Evolutionary conservation across 495 filamentous ascomycete species (phyloP), one percentile per base, ranked within the genome.

Genomic region (Amorphotheca resinae): DNA sequence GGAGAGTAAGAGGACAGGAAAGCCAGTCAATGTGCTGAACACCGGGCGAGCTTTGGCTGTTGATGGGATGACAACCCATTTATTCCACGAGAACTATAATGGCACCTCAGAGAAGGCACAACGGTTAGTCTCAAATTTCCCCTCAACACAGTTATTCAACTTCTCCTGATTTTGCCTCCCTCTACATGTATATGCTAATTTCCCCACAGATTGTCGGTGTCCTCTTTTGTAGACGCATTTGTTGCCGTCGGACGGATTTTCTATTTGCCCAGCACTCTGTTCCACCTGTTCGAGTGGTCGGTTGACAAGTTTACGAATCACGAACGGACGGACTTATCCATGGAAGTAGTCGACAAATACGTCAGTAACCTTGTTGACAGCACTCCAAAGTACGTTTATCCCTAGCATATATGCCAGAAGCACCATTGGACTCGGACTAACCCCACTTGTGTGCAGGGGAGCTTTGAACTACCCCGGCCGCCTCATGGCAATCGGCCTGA

Each of bases 231-330:
- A 38, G 60, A 64, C 50, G 52, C 64, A 4, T 69, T 67, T 53
- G 69, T 70, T 2, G 65, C 66, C 7, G 59, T 70, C 1, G 67
- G 68, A 2, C 54, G 68, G 0, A 70, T 71, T 44, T 69, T 70
- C 50, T 64, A 66, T 48, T 30, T 70, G 4, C 62, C 64, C 0
- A 59, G 55, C 15, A 50, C 38, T 31, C 35, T 63, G 6, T 66
- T 66, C 38, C 52, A 59, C 7, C 45, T 54, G n/a, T 6, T 68
- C 1, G 60, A 69, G 21, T 50, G 52, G 45, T 34, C 50, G 6
- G 40, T 56, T 8, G 56, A 59, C 16, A 57, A 49, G 21, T 41
- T 55, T 11, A 46, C 45, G 0, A 42, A 61, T 9, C 54, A 59
- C 18, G 39, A 60, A 21, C 45, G 52, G 6, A 55, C 55, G 16